phyloP scores from a whole-genome alignment of 1,284 basidiomycete species.

The Ceratobasidium sp. region DNA sequence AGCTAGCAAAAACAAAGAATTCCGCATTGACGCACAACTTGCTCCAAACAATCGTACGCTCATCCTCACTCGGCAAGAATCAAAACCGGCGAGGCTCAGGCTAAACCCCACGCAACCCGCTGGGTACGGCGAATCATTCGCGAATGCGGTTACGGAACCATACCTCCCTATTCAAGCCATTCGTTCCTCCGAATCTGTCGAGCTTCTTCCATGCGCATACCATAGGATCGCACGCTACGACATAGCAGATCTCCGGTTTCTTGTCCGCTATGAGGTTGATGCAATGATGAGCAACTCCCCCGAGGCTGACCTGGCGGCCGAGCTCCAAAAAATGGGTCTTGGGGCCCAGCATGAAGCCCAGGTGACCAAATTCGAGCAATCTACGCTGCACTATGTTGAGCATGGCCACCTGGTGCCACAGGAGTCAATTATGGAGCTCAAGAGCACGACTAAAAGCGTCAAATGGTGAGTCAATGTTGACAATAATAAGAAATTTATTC shows the following conservation, averaged over 20 bases:
- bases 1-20: constrained; percentile 14
- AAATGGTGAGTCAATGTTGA: not conserved
- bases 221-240: constrained; percentile 40
- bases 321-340: no score
- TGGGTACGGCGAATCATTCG: constrained; percentile 30
- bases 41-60: constrained; percentile 33
- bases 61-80: constrained; percentile 23
- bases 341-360: no score
- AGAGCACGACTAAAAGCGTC: not conserved
- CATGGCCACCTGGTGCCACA: constrained; percentile 32
- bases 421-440: constrained; percentile 8
- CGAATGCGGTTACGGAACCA: constrained; percentile 1
- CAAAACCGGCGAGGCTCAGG: not conserved
- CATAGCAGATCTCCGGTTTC: constrained; percentile 25
- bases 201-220: constrained; percentile 8
- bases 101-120: constrained; percentile 1
- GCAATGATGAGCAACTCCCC: not conserved
- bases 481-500: not conserved
- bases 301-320: no score
- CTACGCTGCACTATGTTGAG: constrained; percentile 27
- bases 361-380: not conserved
- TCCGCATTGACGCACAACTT: constrained; percentile 36
- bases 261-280: constrained; percentile 39
- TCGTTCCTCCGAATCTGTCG: not conserved
- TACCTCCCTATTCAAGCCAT: not conserved